Evolutionary conservation across 495 filamentous ascomycete species (phyloP), one percentile per base, ranked within the genome.

Genomic region (Penicillium coffeae): DNA sequence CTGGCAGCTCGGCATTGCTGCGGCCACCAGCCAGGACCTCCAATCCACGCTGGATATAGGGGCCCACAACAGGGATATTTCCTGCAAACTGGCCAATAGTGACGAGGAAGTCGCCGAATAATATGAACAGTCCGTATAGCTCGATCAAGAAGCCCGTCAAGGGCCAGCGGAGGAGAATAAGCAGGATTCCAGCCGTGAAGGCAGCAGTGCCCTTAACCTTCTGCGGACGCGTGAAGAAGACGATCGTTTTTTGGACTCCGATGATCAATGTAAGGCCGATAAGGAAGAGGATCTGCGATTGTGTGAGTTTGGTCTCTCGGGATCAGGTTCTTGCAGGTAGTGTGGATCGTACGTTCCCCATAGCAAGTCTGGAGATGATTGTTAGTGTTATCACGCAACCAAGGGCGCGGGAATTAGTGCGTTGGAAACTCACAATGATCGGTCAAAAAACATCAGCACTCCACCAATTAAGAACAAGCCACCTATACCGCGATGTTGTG

Each of bases 101-200:
- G n/a, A 88, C 82, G 33, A 96, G 78, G 68, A 96, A 96, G 64
- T 98, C 93, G 16, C 92, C 91, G 73, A 98, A 98, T 38, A 98
- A 75, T 21, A 95, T 81, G 55, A 95, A 78, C 30, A 97, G 88
- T 21, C 93, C 93, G 68, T 96, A 97, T 7, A 90, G 69, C 71
- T 98, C 93, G 50, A 96, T 82, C 33, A 85, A 48, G 69, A 98
- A 97, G 25, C 93, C 93, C 43, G 89, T 80, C 15, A 97, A 67
- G 1, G 93, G 82, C 89, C 91, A 98, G 34, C 87, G 79, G 51
- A 95, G 57, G 12, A 97, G 73, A 62, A 98, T 97, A 43, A 96
- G 78, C 21, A 82, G 53, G 12, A 98, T 85, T 3, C 93, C 93
- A n/a, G 73, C 68, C 57, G 84, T 78, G 73, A 98, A 98, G 14